Percentiles rank a stretch among this genome's conserved stretches.
These are phyloP conservation scores for Stygiomarasmius scandens DNA, from an alignment of 1,284 basidiomycete genomes.

Conservation along the genomic window DNA sequence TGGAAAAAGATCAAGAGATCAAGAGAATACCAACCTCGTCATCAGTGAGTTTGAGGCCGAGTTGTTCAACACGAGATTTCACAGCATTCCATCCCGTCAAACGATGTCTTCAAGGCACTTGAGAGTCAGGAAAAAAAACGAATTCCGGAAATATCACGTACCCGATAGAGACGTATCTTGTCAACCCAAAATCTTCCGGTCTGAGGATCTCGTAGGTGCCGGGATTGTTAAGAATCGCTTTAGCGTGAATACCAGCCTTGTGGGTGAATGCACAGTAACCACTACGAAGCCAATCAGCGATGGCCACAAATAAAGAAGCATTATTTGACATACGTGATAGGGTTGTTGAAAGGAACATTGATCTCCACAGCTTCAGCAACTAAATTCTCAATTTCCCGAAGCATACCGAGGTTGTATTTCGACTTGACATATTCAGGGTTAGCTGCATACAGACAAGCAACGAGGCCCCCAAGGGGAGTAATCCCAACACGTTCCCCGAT, in stretches of 20 bases:
- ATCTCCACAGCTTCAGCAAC: constrained; percentile 99
- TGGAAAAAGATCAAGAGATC: neutral
- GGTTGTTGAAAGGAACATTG: constrained; percentile 97
- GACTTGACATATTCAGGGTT: constrained; percentile 98
- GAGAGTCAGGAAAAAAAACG: constrained; percentile 8
- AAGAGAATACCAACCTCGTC: constrained; percentile 60
- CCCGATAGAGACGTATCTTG: constrained; percentile 97
- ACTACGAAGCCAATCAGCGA: constrained; percentile 36
- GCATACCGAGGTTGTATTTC: constrained; percentile 98
- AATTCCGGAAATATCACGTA: constrained; percentile 33
- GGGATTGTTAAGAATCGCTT: constrained; percentile 99
- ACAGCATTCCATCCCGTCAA: constrained; percentile 98
- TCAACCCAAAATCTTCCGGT: constrained; percentile 98
- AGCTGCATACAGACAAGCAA: constrained; percentile 95
- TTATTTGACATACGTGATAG: constrained; percentile 67
- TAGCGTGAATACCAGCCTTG: constrained; percentile 99
- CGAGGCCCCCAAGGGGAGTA: constrained; percentile 95
- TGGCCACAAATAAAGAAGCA: constrained; percentile 2
- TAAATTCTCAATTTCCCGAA: constrained; percentile 98
- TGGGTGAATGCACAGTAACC: constrained; percentile 99
- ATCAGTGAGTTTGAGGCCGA: constrained; percentile 85
- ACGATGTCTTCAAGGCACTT: constrained; percentile 64
- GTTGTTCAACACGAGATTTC: constrained; percentile 98
- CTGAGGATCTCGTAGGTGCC: constrained; percentile 98
- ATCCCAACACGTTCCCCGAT: constrained; percentile 99